phyloP scores from a whole-genome alignment of 177 flowering plant species.

The Telopea speciosissima region DNA sequence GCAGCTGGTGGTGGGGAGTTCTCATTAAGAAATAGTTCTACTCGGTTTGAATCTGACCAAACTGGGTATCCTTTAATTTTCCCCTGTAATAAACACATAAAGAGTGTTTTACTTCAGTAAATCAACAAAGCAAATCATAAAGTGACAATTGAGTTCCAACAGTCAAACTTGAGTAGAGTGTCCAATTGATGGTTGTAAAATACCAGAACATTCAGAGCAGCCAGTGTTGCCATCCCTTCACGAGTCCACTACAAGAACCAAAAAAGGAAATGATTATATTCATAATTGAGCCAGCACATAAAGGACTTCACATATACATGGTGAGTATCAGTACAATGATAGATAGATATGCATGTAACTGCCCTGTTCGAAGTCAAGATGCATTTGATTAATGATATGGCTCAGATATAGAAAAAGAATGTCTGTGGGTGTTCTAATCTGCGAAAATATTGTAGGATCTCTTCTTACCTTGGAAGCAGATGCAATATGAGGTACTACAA shows the following conservation, averaged over 20 bases:
- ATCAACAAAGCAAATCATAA: not conserved
- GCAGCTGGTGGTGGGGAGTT: slow-evolving; percentile 80
- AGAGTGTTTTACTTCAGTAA: not conserved
- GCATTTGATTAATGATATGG: not conserved
- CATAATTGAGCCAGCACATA: not conserved
- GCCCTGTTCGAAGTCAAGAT: not conserved
- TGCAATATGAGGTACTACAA: slow-evolving; percentile 94
- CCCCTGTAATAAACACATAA: slow-evolving; percentile 43
- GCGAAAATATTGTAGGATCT: not conserved
- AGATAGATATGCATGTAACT: not conserved
- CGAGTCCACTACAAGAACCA: slow-evolving; percentile 80
- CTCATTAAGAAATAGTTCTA: slow-evolving; percentile 77
- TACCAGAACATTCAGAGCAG: slow-evolving; percentile 95
- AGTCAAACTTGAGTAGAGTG: not conserved
- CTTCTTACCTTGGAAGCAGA: slow-evolving; percentile 89
- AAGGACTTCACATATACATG: not conserved
- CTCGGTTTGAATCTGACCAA: slow-evolving; percentile 76
- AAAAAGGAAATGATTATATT: not conserved
- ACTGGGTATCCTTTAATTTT: slow-evolving; percentile 85
- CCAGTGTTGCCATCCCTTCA: slow-evolving; percentile 97
- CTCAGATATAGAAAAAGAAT: not conserved
- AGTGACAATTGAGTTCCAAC: not conserved
- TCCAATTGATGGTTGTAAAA: not conserved
- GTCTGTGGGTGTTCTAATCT: not conserved
- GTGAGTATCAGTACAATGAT: not conserved